Base-by-base conservation (phyloP, 2,329 filamentous ascomycete species). In the Stylonectria norvegica region DNA sequence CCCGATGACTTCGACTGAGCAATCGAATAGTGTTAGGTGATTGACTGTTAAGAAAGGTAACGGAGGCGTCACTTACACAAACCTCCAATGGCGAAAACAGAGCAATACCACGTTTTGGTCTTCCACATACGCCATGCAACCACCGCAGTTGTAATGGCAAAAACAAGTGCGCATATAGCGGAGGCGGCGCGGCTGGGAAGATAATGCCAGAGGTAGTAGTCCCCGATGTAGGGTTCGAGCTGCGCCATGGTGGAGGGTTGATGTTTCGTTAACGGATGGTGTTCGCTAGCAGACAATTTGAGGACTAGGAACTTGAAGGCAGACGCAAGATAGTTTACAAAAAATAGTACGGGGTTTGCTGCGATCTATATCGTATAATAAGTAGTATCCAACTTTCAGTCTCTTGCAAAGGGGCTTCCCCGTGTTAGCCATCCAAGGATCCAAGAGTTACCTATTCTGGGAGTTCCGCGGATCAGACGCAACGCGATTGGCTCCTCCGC, bases 1-100 rank as follows among this genome's bases (percentile, higher is more conserved):
- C 20, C 70, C 70, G 10, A 57, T 56, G 2, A 63, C 46, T 49
- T 74, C 66, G 16, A 52, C 52, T 50, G 18, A 8, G 22, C 10
- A 14, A n/a, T 7, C n/a, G 15, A 36, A 30, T n/a, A 20, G 14
- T 19, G 15, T 20, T n/a, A 29, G 15, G 8, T 6, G 18, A 22
- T 11, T n/a, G 6, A 22, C 17, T 20, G 30, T 15, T 14, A 12
- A 15, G 22, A 4, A 20, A 3, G 12, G 12, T 15, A 20, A 20
- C 27, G 8, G 6, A 16, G 20, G 12, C 4, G 16, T 27, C 15
- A 28, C 29, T 9, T 33, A 34, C 34, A 20, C 9, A 38, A 17
- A 16, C 31, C 27, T 5, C 39, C 39, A 11, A 42, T 32, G n/a
- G 33, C 15, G n/a, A 40, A 40, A 10, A 27, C 27, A 7, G 19